Base-by-base conservation (phyloP, 1,139 yeast genomes). In the Hemisphaericaspora lyxosophila region DNA sequence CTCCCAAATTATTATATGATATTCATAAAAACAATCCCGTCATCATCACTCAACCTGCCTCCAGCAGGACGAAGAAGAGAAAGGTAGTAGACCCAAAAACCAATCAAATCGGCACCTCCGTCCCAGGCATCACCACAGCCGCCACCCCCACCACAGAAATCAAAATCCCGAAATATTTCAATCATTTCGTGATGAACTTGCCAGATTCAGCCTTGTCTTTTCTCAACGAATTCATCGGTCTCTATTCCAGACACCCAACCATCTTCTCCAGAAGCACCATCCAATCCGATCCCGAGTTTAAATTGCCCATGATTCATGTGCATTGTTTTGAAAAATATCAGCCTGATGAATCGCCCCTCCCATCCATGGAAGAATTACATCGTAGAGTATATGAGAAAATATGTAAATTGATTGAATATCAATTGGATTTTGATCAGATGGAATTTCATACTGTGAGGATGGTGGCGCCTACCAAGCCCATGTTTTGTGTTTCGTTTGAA, bases 401-500 rank as follows among this genome's bases (percentile, higher is more conserved):
- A 16, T 62, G 74, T n/a, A 57, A 67, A 1, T 64, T 79, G 19
- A 63, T 92, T 47, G 68, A 73, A 2, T 70, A 50, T 51, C 68
- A 75, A 1, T 62, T 81, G 13, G 65, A 80, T 2, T 59, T 73
- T 16, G 70, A 68, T 5, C 54, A 63, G 0, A 65, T 85, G 31
- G 55, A 63, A 1, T 85, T 89, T 60, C 97, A 90, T 55, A 67
- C 84, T 48, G 98, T 94, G 11, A 78, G 98, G 54, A 82, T 82
- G 57, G 98, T 94, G 11, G 92, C 98, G 0, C 98, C 98, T 2
- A 88, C 97, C 2, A 94, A 92, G 58, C 92, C 92, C 24, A 92
- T 92, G 98, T 90, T 79, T 57, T 89, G 97, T 59, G 86, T 87
- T 4, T 70, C 90, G 7, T 89, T 90, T 62, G 62, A 63, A 50